phyloP scores from a whole-genome alignment of 257 asterid species.

The Plantago ovata region DNA sequence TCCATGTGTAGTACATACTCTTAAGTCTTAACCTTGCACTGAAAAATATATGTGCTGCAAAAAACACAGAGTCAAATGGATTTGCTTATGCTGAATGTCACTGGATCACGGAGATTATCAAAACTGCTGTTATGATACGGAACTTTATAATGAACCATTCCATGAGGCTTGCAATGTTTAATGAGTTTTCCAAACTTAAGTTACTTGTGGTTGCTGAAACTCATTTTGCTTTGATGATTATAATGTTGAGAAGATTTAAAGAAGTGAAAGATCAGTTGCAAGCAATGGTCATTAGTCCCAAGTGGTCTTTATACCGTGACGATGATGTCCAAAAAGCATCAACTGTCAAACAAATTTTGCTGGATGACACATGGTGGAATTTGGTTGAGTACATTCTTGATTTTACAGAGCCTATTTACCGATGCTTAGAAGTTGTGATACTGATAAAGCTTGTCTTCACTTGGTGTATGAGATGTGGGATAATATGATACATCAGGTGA shows the following conservation, averaged over 20 bases:
- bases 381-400: slow-evolving; percentile 1
- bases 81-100: slow-evolving; percentile 3
- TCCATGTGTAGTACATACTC: slow-evolving; percentile 20
- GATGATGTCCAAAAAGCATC: not conserved
- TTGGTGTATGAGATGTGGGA: slow-evolving; percentile 8
- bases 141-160: slow-evolving; percentile 1
- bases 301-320: slow-evolving; percentile 3
- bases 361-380: slow-evolving; percentile 18
- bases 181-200: not conserved
- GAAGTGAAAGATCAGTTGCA: not conserved
- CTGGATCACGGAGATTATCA: not conserved
- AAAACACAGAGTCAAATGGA: not conserved
- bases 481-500: not conserved
- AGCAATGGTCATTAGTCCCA: slow-evolving; percentile 13
- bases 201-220: slow-evolving; percentile 1
- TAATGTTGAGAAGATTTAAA: slow-evolving; percentile 10
- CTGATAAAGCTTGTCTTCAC: slow-evolving; percentile 7
- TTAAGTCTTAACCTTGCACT: slow-evolving; percentile 15
- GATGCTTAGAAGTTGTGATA: slow-evolving; percentile 3
- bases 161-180: not conserved
- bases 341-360: not conserved
- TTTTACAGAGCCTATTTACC: not conserved
- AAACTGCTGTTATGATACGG: not conserved
- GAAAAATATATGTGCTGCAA: slow-evolving; percentile 15
- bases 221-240: not conserved